Conservation (phyloP, 2,329 filamentous ascomycete species). For the Chrysosporium queenslandicum region DNA sequence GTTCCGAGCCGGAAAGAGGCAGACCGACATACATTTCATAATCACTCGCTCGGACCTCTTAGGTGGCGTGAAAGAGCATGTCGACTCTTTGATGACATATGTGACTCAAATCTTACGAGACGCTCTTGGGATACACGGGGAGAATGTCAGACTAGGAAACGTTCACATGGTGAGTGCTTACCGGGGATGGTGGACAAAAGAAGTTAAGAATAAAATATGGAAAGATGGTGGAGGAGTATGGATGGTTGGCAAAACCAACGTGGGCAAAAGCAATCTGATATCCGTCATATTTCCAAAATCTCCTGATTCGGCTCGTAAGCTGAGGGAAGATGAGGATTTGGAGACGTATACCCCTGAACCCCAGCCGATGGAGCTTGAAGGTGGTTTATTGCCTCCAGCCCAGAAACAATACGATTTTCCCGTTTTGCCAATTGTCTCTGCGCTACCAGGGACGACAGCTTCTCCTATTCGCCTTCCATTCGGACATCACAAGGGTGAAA, state of each 20-base stretch:
- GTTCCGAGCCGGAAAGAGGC: constrained; percentile 57
- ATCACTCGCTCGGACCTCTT: constrained; percentile 82
- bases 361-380: constrained; percentile 4
- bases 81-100: constrained; percentile 79
- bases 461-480: constrained; percentile 91
- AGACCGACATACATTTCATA: constrained; percentile 79
- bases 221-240: constrained; percentile 74
- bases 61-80: constrained; percentile 70
- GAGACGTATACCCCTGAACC: background rate
- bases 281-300: constrained; percentile 75
- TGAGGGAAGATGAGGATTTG: background rate
- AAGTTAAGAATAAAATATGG: constrained; percentile 78
- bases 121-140: constrained; percentile 57
- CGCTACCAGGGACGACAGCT: constrained; percentile 84
- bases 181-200: constrained; percentile 79
- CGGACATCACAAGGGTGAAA: constrained; percentile 72
- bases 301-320: constrained; percentile 27
- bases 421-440: constrained; percentile 73
- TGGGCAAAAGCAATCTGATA: constrained; percentile 90
- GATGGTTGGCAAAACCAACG: constrained; percentile 98
- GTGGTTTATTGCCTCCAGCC: constrained; percentile 62
- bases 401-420: constrained; percentile 67
- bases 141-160: constrained; percentile 74
- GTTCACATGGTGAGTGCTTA: constrained; percentile 77
- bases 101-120: constrained; percentile 66